These are phyloP conservation scores for Bromus sterilis DNA, from an alignment of 176 grass and related monocot species.

Conservation along the genomic window DNA sequence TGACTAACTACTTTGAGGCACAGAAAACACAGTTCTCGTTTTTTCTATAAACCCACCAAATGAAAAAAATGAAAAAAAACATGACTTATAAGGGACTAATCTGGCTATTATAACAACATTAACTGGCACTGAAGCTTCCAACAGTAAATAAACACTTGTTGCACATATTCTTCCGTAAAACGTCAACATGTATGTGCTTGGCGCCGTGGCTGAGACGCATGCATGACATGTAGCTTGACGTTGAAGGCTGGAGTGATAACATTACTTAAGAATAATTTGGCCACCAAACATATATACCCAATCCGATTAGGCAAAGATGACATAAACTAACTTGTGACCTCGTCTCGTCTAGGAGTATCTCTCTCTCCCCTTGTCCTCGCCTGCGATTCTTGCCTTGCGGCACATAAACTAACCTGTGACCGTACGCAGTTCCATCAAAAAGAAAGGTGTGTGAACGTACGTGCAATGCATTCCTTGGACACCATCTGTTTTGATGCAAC, in stretches of 20 bases:
- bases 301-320: neutral
- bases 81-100: neutral
- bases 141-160: neutral
- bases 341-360: too few relatives aligned
- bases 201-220: neutral
- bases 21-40: too few relatives aligned
- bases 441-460: constrained; percentile 1
- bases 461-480: constrained; percentile 2
- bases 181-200: neutral
- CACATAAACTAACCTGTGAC: constrained; percentile 8
- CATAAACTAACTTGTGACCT: constrained; percentile 9
- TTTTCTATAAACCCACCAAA: too few relatives aligned
- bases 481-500: neutral
- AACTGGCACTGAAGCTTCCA: neutral
- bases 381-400: too few relatives aligned
- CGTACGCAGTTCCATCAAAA: neutral
- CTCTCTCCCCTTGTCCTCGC: too few relatives aligned
- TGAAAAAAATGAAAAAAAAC: too few relatives aligned
- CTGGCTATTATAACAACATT: neutral
- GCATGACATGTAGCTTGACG: neutral
- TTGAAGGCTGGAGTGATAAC: constrained; percentile 6
- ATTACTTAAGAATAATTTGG: constrained; percentile 14
- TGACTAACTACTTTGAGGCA: too few relatives aligned
- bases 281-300: constrained; percentile 32
- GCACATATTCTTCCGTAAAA: neutral